Evolutionary conservation across 2,329 filamentous ascomycete genomes (phyloP).

Genomic region (Aspergillus sp.): DNA sequence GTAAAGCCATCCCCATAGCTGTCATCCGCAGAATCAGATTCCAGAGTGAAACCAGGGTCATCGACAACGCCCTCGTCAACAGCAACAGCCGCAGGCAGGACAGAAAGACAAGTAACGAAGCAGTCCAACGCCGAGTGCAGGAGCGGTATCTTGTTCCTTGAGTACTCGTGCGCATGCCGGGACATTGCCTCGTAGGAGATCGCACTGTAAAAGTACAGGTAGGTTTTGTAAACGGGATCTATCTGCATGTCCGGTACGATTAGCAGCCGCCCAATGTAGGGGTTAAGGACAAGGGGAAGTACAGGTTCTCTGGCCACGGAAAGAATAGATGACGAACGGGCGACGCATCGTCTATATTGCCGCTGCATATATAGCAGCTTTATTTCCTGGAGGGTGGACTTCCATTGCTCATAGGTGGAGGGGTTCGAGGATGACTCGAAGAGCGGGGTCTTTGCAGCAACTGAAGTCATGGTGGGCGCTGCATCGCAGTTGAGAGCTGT

Average conservation of each 20-base stretch:
- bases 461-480: not conserved
- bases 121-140: slow-evolving; percentile 42
- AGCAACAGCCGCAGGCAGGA: slow-evolving; percentile 23
- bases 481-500: not conserved
- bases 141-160: slow-evolving; percentile 43
- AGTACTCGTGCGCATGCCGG: slow-evolving; percentile 47
- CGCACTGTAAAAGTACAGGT: slow-evolving; percentile 49
- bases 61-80: not conserved
- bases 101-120: slow-evolving; percentile 36
- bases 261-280: not conserved
- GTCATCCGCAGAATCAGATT: not conserved
- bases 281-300: not conserved
- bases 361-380: slow-evolving; percentile 38
- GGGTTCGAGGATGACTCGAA: slow-evolving; percentile 19
- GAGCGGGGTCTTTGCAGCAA: slow-evolving; percentile 18
- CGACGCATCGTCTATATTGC: slow-evolving; percentile 44
- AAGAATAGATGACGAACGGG: slow-evolving; percentile 33
- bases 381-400: slow-evolving; percentile 29
- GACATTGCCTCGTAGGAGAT: slow-evolving; percentile 50
- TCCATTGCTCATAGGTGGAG: slow-evolving; percentile 34
- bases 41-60: not conserved
- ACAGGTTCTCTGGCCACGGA: slow-evolving; percentile 27
- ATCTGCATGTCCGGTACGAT: slow-evolving; percentile 22
- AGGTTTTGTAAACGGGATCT: slow-evolving; percentile 36
- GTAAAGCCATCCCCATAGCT: not conserved